These are phyloP conservation scores for Saccharomycopsis fermentans DNA, from an alignment of 805 yeast genomes.

Conservation along the genomic window DNA sequence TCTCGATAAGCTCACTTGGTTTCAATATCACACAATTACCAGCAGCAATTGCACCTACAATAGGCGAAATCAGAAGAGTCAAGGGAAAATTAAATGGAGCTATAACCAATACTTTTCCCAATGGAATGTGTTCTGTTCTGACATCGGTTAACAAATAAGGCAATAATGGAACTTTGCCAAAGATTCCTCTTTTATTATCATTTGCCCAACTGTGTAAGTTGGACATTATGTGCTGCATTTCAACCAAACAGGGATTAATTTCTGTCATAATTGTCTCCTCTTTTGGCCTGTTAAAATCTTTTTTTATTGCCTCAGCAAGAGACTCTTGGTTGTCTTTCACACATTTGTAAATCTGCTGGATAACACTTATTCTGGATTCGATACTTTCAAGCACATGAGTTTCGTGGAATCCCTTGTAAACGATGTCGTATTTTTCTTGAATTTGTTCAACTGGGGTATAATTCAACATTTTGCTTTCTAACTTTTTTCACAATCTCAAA, in stretches of 20 bases:
- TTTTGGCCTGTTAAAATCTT: constrained; percentile 59
- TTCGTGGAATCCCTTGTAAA: constrained; percentile 5
- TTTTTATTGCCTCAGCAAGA: constrained; percentile 45
- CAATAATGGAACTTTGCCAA: constrained; percentile 20
- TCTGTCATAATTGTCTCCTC: constrained; percentile 59
- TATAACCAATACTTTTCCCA: constrained; percentile 65
- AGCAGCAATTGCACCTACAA: constrained; percentile 73
- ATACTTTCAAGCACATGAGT: constrained; percentile 28
- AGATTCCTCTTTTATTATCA: constrained; percentile 30
- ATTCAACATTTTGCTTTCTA: background rate
- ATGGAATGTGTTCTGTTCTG: constrained; percentile 32
- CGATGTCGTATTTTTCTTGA: background rate
- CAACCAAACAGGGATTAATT: constrained; percentile 38
- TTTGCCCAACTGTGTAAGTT: constrained; percentile 52
- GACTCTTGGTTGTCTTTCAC: constrained; percentile 47
- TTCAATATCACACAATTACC: constrained; percentile 76
- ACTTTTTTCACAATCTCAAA: background rate
- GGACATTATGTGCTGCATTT: constrained; percentile 48
- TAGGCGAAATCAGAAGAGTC: constrained; percentile 49
- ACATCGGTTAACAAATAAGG: constrained; percentile 29
- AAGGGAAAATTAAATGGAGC: constrained; percentile 80
- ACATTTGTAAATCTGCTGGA: constrained; percentile 57
- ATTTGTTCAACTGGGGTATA: constrained; percentile 5
- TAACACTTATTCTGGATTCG: constrained; percentile 47
- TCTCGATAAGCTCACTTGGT: constrained; percentile 65